These are phyloP conservation scores for Pseudonitzschia multistriata DNA, from an alignment of 108 stramenopile genomes.

Conservation along the genomic window DNA sequence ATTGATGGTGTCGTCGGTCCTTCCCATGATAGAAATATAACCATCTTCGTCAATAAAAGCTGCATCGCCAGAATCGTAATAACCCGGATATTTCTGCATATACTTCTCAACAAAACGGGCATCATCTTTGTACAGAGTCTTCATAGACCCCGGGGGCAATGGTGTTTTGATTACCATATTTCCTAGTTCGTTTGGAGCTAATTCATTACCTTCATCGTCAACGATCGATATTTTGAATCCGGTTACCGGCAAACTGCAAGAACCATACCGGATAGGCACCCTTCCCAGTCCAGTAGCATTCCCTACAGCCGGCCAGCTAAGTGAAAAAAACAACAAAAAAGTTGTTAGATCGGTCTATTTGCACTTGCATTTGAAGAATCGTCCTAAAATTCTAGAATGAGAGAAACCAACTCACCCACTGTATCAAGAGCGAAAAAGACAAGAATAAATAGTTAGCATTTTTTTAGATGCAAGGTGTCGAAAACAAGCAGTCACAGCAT, in stretches of 20 bases:
- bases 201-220: slow-evolving; percentile 39
- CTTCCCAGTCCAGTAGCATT: slow-evolving; percentile 46
- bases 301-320: slow-evolving; percentile 38
- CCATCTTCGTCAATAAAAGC: slow-evolving; percentile 73
- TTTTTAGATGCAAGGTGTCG: not conserved
- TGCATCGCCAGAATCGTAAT: slow-evolving; percentile 69
- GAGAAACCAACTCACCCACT: not conserved
- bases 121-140: slow-evolving; percentile 61
- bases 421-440: not conserved
- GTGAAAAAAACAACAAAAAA: not conserved
- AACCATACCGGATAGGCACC: slow-evolving; percentile 40
- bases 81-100: slow-evolving; percentile 58
- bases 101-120: slow-evolving; percentile 55
- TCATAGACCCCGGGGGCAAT: slow-evolving; percentile 72
- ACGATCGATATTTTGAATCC: slow-evolving; percentile 51
- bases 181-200: slow-evolving; percentile 43
- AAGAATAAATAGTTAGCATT: not conserved
- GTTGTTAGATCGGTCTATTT: not conserved
- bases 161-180: slow-evolving; percentile 64
- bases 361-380: not conserved
- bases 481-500: not conserved
- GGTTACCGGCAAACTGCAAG: slow-evolving; percentile 48
- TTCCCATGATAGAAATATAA: slow-evolving; percentile 69
- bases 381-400: not conserved
- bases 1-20: slow-evolving; percentile 78